phyloP scores from a whole-genome alignment of 2,329 filamentous ascomycete genomes.

The Graphiopsis chlorocephala region DNA sequence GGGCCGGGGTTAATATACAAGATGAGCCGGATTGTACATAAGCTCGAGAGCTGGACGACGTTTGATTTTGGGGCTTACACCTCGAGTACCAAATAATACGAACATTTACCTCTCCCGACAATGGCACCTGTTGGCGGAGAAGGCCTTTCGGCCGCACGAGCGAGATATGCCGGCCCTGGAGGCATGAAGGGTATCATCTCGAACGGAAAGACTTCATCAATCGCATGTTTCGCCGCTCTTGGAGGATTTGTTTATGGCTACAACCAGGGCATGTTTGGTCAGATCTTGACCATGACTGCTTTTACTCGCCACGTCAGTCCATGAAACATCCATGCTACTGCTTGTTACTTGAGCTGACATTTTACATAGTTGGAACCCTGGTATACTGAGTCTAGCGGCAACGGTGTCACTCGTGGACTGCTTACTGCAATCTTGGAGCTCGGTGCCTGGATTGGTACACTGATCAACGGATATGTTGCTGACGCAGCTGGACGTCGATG shows the following conservation, averaged over 20 bases:
- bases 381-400: background rate
- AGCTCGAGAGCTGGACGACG: background rate
- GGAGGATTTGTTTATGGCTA: constrained; percentile 31
- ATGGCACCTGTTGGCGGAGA: constrained; percentile 13
- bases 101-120: background rate
- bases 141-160: constrained; percentile 24
- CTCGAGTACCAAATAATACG: background rate
- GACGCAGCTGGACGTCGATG: constrained; percentile 18
- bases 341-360: background rate
- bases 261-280: constrained; percentile 30
- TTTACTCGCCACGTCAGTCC: constrained; percentile 19
- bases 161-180: constrained; percentile 24
- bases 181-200: constrained; percentile 25
- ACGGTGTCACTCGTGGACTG: background rate
- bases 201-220: constrained; percentile 25
- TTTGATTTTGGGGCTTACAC: background rate
- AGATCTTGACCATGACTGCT: constrained; percentile 26
- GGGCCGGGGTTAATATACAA: constrained; percentile 7
- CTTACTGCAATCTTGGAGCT: constrained; percentile 12
- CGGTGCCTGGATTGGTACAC: constrained; percentile 63
- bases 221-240: constrained; percentile 28
- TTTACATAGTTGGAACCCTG: constrained; percentile 6
- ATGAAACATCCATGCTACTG: too few species aligned
- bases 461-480: constrained; percentile 59
- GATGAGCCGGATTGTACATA: constrained; percentile 8